Conservation (phyloP, 441 rosid species). For the Macaranga tanarius region DNA sequence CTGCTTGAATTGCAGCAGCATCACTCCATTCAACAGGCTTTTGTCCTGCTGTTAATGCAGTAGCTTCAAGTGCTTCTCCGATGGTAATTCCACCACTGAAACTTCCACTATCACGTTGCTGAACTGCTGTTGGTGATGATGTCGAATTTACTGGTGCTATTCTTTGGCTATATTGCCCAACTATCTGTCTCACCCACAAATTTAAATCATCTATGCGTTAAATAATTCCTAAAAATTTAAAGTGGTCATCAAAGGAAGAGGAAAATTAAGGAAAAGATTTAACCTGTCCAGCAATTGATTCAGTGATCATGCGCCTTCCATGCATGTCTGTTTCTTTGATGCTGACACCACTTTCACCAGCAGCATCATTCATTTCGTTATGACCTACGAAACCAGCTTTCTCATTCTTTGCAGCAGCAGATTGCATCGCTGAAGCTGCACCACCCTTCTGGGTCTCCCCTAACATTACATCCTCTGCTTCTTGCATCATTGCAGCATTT, state of each 20-base stretch:
- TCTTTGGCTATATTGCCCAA: constrained; percentile 29
- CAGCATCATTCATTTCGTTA: constrained; percentile 15
- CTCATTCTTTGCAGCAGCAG: constrained; percentile 39
- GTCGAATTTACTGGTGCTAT: constrained; percentile 17
- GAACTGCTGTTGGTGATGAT: neutral
- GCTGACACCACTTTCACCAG: constrained; percentile 14
- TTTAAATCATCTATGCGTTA: neutral
- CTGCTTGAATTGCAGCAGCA: constrained; percentile 65
- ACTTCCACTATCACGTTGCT: neutral
- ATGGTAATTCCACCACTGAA: constrained; percentile 49
- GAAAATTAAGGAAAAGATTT: neutral
- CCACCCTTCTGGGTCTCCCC: constrained; percentile 34
- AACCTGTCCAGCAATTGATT: constrained; percentile 49
- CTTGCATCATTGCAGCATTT: constrained; percentile 46
- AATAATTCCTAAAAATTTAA: neutral
- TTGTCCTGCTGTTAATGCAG: constrained; percentile 54
- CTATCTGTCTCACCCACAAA: constrained; percentile 24
- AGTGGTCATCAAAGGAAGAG: too few species aligned
- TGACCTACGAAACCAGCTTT: constrained; percentile 32
- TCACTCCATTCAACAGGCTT: constrained; percentile 65
- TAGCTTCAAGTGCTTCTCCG: constrained; percentile 86
- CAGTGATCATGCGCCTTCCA: constrained; percentile 29
- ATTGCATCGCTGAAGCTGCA: constrained; percentile 35
- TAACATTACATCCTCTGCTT: constrained; percentile 32
- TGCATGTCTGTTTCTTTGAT: constrained; percentile 30